Percentiles rank a stretch among this genome's conserved stretches.
Evolutionary conservation across 2,329 filamentous ascomycete species (phyloP).

Genomic region (Metarhizium anisopliae): DNA sequence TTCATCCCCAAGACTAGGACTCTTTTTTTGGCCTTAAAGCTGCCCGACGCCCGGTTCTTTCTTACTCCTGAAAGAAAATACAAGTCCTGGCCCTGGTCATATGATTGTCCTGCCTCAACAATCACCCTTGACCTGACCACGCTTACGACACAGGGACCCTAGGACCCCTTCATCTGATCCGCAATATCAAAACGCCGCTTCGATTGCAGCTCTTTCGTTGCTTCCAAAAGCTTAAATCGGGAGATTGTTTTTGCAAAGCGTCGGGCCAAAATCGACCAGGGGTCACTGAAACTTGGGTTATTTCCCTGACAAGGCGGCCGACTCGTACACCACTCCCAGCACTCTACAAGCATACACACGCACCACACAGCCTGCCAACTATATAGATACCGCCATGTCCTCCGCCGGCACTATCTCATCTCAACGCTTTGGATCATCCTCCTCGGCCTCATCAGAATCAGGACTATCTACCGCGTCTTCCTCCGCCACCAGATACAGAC

Average conservation of each 20-base stretch:
- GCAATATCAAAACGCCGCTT: neutral
- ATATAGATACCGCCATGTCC: conserved; percentile 7
- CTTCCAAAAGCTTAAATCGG: neutral
- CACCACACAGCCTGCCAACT: neutral
- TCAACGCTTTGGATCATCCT: conserved; percentile 14
- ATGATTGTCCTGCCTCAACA: neutral
- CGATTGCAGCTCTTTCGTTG: neutral
- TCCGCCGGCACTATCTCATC: conserved; percentile 8
- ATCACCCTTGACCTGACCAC: neutral
- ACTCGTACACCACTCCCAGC: neutral
- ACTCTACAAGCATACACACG: neutral
- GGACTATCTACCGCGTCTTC: conserved; percentile 27
- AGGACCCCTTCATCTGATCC: neutral
- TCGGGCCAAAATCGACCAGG: neutral
- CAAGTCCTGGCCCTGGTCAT: neutral
- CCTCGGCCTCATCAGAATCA: conserved; percentile 29
- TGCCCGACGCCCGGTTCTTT: neutral
- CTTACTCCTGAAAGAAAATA: neutral
- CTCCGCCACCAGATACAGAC: conserved; percentile 22
- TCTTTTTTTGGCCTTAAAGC: neutral
- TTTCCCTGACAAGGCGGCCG: neutral
- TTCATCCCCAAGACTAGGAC: neutral
- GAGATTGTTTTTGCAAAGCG: neutral
- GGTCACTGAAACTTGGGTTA: neutral
- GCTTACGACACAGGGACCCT: neutral